Conservation (phyloP, 257 asterid genomes). For the Rubia yunnanensis region DNA sequence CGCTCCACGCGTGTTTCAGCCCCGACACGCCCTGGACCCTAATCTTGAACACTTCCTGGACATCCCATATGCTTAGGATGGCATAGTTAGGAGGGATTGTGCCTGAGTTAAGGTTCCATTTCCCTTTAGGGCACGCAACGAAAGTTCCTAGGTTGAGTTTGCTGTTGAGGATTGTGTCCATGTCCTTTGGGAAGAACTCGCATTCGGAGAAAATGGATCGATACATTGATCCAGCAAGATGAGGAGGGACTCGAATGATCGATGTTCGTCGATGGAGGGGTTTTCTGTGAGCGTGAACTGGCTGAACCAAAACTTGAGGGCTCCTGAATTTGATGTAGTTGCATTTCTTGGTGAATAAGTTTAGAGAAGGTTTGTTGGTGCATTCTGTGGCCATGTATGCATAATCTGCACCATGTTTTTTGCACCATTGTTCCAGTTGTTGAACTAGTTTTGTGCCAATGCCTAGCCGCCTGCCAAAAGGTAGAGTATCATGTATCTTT, state of each 20-base stretch:
- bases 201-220: constrained; percentile 36
- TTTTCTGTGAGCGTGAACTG: constrained; percentile 61
- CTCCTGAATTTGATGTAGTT: constrained; percentile 57
- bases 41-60: constrained; percentile 53
- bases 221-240: constrained; percentile 31
- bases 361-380: constrained; percentile 51
- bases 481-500: not conserved
- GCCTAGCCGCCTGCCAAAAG: constrained; percentile 61
- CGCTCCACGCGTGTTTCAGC: constrained; percentile 42
- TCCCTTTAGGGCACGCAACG: constrained; percentile 51
- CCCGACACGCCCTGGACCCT: constrained; percentile 59
- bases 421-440: constrained; percentile 54
- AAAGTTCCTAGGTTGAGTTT: constrained; percentile 65
- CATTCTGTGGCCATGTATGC: constrained; percentile 83
- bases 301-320: constrained; percentile 67
- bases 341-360: constrained; percentile 49
- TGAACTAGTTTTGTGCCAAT: constrained; percentile 59
- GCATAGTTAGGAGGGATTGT: constrained; percentile 48
- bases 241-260: constrained; percentile 31
- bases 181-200: constrained; percentile 62
- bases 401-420: constrained; percentile 49
- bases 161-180: constrained; percentile 37
- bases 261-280: constrained; percentile 30
- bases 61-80: constrained; percentile 63
- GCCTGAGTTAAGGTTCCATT: constrained; percentile 36